These are phyloP conservation scores for Botrytis galanthina DNA, from an alignment of 2,329 filamentous ascomycete genomes.

Conservation along the genomic window DNA sequence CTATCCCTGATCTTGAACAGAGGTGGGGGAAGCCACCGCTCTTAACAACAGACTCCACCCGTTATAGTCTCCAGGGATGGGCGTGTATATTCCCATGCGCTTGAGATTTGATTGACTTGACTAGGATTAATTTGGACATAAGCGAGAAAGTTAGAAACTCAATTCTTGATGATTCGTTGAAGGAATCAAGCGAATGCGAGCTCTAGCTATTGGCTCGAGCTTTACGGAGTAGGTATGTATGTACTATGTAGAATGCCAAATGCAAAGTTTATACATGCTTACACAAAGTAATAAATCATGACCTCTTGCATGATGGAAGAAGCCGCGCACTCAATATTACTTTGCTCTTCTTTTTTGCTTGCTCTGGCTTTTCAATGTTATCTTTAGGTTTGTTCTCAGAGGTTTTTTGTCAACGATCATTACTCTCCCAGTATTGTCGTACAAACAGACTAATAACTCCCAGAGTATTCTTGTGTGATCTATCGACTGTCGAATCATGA, in stretches of 20 bases:
- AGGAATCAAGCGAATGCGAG: slow-evolving; percentile 8
- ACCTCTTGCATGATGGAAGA: background rate
- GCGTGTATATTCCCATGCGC: slow-evolving; percentile 16
- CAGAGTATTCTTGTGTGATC: background rate
- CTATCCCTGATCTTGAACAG: slow-evolving; percentile 16
- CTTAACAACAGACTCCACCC: slow-evolving; percentile 12
- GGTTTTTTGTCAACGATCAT: background rate
- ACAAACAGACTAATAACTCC: background rate
- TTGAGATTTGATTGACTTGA: slow-evolving; percentile 7
- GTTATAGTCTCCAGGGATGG: slow-evolving; percentile 8
- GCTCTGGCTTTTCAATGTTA: background rate
- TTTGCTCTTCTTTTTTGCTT: background rate
- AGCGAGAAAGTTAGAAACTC: slow-evolving; percentile 1
- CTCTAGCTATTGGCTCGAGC: background rate
- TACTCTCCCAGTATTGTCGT: background rate
- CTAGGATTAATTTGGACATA: slow-evolving; percentile 1
- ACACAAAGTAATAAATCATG: background rate
- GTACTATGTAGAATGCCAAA: background rate
- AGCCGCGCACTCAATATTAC: background rate
- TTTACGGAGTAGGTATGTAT: background rate
- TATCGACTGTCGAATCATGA: background rate
- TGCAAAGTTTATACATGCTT: background rate
- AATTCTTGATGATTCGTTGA: slow-evolving; percentile 6
- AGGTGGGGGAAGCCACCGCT: slow-evolving; percentile 13
- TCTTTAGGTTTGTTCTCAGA: background rate